These are phyloP conservation scores for Abrus precatorius DNA, from an alignment of 306 rosid species.

Conservation along the genomic window DNA sequence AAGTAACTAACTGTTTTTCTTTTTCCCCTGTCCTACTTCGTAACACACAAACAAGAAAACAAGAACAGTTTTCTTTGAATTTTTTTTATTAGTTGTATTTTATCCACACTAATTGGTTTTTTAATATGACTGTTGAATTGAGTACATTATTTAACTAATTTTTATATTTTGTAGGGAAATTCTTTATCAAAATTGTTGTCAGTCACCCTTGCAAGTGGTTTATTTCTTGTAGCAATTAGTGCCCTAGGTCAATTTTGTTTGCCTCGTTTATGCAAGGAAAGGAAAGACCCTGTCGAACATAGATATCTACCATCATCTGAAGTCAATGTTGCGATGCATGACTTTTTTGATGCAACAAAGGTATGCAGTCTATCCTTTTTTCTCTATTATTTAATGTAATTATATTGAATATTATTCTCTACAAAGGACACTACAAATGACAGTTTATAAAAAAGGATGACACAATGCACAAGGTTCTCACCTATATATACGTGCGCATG, in stretches of 20 bases:
- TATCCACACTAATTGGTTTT: not conserved
- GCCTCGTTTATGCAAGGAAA: slow-evolving; percentile 57
- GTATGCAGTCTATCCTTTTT: slow-evolving; percentile 54
- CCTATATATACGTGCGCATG: too few relatives aligned
- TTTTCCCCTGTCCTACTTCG: too few relatives aligned
- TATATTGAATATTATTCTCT: not conserved
- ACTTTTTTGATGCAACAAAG: slow-evolving; percentile 58
- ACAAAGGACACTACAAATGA: not conserved
- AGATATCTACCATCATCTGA: slow-evolving; percentile 62
- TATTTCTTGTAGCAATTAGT: slow-evolving; percentile 73
- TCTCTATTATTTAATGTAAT: not conserved
- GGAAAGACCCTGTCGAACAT: slow-evolving; percentile 53
- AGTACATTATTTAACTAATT: slow-evolving; percentile 35
- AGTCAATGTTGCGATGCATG: slow-evolving; percentile 56
- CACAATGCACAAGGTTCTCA: not conserved
- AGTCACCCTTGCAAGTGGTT: slow-evolving; percentile 70
- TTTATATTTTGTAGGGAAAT: slow-evolving; percentile 59
- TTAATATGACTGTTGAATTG: slow-evolving; percentile 22
- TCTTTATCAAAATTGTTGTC: slow-evolving; percentile 65
- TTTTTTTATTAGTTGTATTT: not conserved
- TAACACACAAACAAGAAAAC: slow-evolving; percentile 5
- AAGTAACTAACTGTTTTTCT: too few relatives aligned
- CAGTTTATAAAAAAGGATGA: not conserved
- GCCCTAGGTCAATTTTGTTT: slow-evolving; percentile 68
- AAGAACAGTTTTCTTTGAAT: slow-evolving; percentile 5